A percentile compares a stretch with the other conserved stretches of the same genome.
Evolutionary conservation across 1,139 yeast genomes (phyloP).

Genomic region (Saccharomyces hybrid): DNA sequence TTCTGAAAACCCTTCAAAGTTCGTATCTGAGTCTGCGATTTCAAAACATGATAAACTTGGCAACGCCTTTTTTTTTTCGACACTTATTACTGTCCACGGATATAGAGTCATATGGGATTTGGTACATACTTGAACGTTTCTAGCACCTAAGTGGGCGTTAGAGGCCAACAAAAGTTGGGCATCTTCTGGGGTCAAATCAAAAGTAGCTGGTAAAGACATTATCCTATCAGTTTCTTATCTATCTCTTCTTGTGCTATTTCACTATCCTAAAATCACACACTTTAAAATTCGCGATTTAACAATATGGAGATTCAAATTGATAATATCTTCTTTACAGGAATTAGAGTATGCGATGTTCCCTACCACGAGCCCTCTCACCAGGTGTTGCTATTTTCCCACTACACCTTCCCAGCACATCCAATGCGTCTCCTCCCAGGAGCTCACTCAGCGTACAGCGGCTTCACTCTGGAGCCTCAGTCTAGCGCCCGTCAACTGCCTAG

Average conservation of each 20-base stretch:
- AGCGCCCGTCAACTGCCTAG: not conserved
- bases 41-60: not conserved
- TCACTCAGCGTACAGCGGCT: not conserved
- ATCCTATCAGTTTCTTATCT: conserved; percentile 27
- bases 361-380: not conserved
- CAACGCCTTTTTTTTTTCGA: not conserved
- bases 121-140: conserved; percentile 91
- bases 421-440: not conserved
- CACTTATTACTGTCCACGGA: not conserved
- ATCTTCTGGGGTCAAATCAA: conserved; percentile 93
- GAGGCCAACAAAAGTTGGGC: conserved; percentile 99
- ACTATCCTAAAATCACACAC: not conserved
- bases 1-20: not conserved
- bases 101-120: not conserved
- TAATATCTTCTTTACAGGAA: not conserved
- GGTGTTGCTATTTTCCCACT: not conserved
- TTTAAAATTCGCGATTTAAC: not conserved
- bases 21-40: not conserved
- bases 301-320: not conserved
- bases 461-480: not conserved
- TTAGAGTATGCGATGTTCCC: not conserved
- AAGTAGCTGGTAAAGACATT: conserved; percentile 85
- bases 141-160: conserved; percentile 98
- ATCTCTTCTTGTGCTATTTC: conserved; percentile 16
- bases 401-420: not conserved